Evolutionary conservation across 192 early-diverging fungal genomes (phyloP).

Genomic region (Rhizoclosmatium globosum): DNA sequence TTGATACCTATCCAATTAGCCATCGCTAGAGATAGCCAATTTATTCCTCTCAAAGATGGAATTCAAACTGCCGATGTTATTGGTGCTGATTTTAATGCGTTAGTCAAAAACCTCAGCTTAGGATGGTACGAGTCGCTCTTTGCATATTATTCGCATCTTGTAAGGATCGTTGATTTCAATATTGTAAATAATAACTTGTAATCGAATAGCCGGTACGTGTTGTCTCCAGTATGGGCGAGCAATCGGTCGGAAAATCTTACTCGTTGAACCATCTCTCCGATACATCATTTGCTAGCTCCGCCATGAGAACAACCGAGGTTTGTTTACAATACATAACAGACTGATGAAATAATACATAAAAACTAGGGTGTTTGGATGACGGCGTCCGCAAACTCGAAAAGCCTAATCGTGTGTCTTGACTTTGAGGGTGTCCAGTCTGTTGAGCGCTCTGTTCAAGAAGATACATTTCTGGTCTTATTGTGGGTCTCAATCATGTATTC

Average conservation of each 20-base stretch:
- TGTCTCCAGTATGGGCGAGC: slow-evolving; percentile 29
- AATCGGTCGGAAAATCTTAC: slow-evolving; percentile 23
- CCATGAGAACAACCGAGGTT: slow-evolving; percentile 29
- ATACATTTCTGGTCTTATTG: slow-evolving; percentile 28
- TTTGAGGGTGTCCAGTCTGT: slow-evolving; percentile 32
- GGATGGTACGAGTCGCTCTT: slow-evolving; percentile 32
- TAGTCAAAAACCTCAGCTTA: slow-evolving; percentile 10
- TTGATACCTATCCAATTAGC: slow-evolving; percentile 29
- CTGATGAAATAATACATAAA: neutral
- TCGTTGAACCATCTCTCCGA: slow-evolving; percentile 26
- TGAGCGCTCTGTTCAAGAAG: slow-evolving; percentile 32
- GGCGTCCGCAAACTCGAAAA: neutral
- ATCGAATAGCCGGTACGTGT: slow-evolving; percentile 6
- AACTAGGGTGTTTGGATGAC: slow-evolving; percentile 27
- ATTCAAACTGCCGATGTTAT: slow-evolving; percentile 4
- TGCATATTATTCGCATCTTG: neutral
- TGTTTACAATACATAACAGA: neutral
- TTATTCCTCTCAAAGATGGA: slow-evolving; percentile 27
- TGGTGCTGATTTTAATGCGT: slow-evolving; percentile 8
- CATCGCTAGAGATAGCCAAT: neutral
- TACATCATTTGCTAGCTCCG: slow-evolving; percentile 18
- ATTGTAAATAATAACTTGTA: slow-evolving; percentile 1
- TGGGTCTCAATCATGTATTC: neutral
- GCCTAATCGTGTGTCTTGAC: slow-evolving; percentile 13
- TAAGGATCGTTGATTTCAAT: neutral